These are phyloP conservation scores for Lichtheimia ramosa DNA, from an alignment of 371 early-diverging fungal species.

Conservation along the genomic window DNA sequence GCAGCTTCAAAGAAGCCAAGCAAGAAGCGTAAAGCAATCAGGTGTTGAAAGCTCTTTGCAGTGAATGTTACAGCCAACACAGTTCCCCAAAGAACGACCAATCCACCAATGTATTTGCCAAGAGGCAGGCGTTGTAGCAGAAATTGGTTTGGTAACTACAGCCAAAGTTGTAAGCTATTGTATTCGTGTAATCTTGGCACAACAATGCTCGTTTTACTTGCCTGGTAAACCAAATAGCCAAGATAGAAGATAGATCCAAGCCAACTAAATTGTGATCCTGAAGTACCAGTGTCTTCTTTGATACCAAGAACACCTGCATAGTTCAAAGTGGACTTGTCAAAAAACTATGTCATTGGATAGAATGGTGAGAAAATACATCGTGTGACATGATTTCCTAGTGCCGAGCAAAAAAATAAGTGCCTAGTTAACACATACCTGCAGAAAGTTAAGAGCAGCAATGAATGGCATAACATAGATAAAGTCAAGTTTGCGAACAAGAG, in stretches of 20 bases:
- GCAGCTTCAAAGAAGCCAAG: conserved; percentile 23
- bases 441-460: conserved; percentile 26
- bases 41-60: conserved; percentile 19
- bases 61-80: conserved; percentile 17
- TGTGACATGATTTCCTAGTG: not conserved
- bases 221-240: conserved; percentile 27
- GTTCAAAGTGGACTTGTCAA: conserved; percentile 24
- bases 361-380: not conserved
- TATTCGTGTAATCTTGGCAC: too few relatives aligned
- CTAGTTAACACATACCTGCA: conserved; percentile 21
- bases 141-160: conserved; percentile 17
- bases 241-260: conserved; percentile 30
- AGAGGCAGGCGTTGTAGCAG: conserved; percentile 23
- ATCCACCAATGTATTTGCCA: conserved; percentile 15
- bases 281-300: conserved; percentile 12
- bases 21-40: conserved; percentile 26
- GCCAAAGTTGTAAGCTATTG: too few relatives aligned
- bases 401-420: not conserved
- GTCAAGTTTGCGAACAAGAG: conserved; percentile 22
- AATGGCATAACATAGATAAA: conserved; percentile 32
- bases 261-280: conserved; percentile 17
- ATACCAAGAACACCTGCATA: conserved; percentile 18
- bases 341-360: conserved; percentile 13
- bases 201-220: not conserved
- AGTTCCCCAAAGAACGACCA: conserved; percentile 23